phyloP scores from a whole-genome alignment of 441 rosid species.

The Mallotus japonicus region DNA sequence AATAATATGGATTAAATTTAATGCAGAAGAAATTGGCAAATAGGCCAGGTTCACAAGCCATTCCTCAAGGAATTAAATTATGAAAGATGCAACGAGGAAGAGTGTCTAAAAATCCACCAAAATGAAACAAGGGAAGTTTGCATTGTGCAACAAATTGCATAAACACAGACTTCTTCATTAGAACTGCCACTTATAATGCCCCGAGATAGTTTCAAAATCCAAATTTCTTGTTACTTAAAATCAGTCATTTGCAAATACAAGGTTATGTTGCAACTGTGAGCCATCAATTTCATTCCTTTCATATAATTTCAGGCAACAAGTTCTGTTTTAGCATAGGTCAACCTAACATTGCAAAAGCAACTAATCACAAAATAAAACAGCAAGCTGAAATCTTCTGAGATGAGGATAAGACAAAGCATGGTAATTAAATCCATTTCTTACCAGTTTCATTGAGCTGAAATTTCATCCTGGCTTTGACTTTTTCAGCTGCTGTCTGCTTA shows the following conservation, averaged over 20 bases:
- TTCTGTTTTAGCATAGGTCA: not conserved
- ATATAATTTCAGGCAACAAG: not conserved
- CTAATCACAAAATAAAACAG: constrained; percentile 3
- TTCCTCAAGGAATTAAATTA: not conserved
- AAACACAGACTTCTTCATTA: not conserved
- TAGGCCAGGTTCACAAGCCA: not conserved
- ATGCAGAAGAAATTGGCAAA: not conserved
- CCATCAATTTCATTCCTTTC: not conserved
- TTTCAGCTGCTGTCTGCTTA: constrained; percentile 71
- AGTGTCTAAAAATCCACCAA: not conserved
- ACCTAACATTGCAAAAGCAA: not conserved
- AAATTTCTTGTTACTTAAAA: not conserved
- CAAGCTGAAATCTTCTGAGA: not conserved
- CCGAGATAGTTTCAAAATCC: not conserved
- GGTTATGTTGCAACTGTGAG: not conserved
- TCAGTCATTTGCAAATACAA: not conserved
- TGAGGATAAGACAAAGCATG: not conserved
- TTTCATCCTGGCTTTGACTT: constrained; percentile 88
- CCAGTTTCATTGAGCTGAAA: constrained; percentile 86
- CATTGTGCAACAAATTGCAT: not conserved
- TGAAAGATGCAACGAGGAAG: not conserved
- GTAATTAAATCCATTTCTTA: constrained; percentile 27
- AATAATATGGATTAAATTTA: not conserved
- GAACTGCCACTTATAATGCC: not conserved
- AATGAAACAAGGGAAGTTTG: not conserved